Evolutionary conservation across 148 eudicot genomes (phyloP).

Genomic region (Selenicereus undatus): DNA sequence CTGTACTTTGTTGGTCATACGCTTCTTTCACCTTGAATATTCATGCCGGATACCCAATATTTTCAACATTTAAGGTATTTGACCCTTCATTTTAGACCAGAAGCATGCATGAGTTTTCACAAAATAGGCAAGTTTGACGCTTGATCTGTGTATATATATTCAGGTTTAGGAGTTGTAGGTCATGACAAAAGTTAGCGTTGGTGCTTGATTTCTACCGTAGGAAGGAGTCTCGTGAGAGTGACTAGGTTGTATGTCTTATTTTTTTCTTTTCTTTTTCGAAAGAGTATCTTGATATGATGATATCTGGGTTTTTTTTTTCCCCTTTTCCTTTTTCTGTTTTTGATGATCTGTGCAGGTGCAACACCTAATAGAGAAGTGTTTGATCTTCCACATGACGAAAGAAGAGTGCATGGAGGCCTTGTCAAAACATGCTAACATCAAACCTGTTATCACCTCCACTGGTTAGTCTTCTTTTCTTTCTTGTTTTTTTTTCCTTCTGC

Average conservation of each 20-base stretch:
- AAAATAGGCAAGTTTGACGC: no score
- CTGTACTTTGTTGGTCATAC: background rate
- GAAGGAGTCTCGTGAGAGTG: no score
- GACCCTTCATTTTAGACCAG: background rate
- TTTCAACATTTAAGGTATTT: background rate
- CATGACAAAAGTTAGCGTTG: no score
- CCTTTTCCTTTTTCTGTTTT: no score
- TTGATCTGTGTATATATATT: no score
- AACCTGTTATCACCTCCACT: conserved; percentile 81
- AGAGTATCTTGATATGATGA: no score
- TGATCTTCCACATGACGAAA: conserved; percentile 73
- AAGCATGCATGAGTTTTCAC: no score
- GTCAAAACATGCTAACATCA: conserved; percentile 72
- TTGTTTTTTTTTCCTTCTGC: background rate
- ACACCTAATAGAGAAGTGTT: conserved; percentile 82
- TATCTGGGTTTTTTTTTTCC: no score
- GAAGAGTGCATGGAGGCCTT: conserved; percentile 94
- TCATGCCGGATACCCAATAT: background rate
- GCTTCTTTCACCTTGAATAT: background rate
- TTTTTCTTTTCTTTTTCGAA: background rate
- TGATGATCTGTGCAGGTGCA: conserved; percentile 52
- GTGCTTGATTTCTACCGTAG: no score
- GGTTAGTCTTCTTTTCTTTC: conserved; percentile 30
- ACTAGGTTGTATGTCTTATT: background rate
- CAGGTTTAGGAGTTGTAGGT: no score